These are phyloP conservation scores for Hypoxylon sp. DNA, from an alignment of 2,329 filamentous ascomycete species.

Conservation along the genomic window DNA sequence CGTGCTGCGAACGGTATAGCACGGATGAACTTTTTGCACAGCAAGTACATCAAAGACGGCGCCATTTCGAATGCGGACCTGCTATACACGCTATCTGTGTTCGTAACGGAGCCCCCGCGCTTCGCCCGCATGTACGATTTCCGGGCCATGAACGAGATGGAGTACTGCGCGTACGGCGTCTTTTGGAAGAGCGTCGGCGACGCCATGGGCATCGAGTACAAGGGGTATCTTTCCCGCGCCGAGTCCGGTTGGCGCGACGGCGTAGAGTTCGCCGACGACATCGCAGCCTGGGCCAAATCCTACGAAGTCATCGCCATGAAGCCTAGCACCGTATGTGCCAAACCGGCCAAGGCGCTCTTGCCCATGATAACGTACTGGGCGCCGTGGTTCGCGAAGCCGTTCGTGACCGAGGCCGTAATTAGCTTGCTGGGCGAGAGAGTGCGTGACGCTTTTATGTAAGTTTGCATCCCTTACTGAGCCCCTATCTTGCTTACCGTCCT, in stretches of 20 bases:
- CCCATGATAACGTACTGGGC: conserved; percentile 70
- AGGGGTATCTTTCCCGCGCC: conserved; percentile 51
- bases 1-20: conserved; percentile 53
- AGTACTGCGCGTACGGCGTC: conserved; percentile 73
- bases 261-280: conserved; percentile 64
- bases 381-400: conserved; percentile 59
- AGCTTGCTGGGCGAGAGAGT: conserved; percentile 74
- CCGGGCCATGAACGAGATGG: conserved; percentile 74
- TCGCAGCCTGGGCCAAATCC: conserved; percentile 60
- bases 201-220: conserved; percentile 73
- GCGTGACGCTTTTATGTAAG: conserved; percentile 73
- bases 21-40: conserved; percentile 57
- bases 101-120: conserved; percentile 72
- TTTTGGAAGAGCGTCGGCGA: conserved; percentile 80
- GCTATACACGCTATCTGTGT: conserved; percentile 63
- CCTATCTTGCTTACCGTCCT: not conserved
- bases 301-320: conserved; percentile 74
- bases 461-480: conserved; percentile 10
- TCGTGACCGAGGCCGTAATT: conserved; percentile 64
- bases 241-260: conserved; percentile 60
- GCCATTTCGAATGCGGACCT: conserved; percentile 55
- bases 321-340: conserved; percentile 61
- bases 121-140: conserved; percentile 78
- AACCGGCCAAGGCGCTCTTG: conserved; percentile 70
- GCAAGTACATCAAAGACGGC: conserved; percentile 51